Evolutionary conservation across 345 rosid genomes (phyloP).

Genomic region (Eucalyptus pauciflora): DNA sequence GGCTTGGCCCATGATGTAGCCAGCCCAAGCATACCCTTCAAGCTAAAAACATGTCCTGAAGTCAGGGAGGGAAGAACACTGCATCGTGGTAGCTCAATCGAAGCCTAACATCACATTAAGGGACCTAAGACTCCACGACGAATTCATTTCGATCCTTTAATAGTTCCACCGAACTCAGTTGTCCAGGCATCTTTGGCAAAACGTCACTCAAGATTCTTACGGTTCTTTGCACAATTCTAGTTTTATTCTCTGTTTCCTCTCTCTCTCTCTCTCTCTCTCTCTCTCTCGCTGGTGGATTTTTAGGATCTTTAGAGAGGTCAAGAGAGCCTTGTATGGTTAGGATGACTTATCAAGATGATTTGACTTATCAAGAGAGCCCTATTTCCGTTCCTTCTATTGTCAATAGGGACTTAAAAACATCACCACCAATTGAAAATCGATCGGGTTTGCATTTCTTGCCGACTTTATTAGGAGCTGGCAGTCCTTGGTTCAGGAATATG

Average conservation of each 20-base stretch:
- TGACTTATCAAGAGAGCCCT: not conserved
- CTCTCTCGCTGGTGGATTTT: not conserved
- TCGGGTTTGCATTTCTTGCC: not conserved
- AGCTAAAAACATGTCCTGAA: not conserved
- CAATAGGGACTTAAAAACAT: not conserved
- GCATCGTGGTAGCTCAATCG: not conserved
- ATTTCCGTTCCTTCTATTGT: not conserved
- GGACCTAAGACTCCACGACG: not conserved
- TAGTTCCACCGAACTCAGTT: not conserved
- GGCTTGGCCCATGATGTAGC: not conserved
- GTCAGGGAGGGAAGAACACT: not conserved
- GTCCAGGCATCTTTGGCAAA: not conserved
- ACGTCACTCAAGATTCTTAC: not conserved
- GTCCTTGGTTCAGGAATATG: not conserved
- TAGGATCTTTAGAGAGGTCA: not conserved
- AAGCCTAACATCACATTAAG: not conserved
- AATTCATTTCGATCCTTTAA: not conserved
- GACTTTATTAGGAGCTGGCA: not conserved
- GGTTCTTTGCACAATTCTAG: not conserved
- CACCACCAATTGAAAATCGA: not conserved
- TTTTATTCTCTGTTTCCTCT: not conserved
- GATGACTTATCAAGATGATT: not conserved
- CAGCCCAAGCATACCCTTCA: not conserved
- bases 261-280: not conserved
- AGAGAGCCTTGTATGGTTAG: not conserved